Evolutionary conservation across 2,329 filamentous ascomycete species (phyloP).

Genomic region (Pseudocercospora cruenta): DNA sequence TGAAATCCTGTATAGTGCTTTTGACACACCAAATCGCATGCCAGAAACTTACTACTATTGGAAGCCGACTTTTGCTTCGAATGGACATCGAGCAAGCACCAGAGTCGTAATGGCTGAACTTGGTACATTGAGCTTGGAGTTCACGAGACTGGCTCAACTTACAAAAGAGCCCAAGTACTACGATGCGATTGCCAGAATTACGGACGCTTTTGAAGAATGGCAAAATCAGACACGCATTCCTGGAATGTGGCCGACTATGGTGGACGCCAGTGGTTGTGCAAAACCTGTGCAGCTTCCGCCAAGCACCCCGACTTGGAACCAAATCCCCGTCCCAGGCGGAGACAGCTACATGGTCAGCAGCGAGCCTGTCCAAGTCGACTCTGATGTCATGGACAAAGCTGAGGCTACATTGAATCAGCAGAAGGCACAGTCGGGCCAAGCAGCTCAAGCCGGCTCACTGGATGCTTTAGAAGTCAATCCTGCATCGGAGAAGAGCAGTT

Average conservation of each 20-base stretch:
- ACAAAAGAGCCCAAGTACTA: conserved; percentile 83
- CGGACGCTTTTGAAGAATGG: conserved; percentile 74
- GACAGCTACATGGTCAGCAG: conserved; percentile 29
- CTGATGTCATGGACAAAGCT: conserved; percentile 16
- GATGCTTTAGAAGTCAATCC: neutral
- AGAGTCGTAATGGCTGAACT: conserved; percentile 68
- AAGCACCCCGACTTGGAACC: conserved; percentile 12
- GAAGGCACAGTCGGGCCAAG: conserved; percentile 9
- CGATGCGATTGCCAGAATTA: conserved; percentile 85
- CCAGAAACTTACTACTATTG: conserved; percentile 80
- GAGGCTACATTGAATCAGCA: conserved; percentile 14
- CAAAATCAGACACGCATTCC: conserved; percentile 72
- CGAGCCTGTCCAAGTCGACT: conserved; percentile 21
- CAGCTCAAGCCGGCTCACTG: conserved; percentile 5
- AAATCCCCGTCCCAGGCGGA: conserved; percentile 29
- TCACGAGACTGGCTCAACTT: conserved; percentile 84
- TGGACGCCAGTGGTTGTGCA: conserved; percentile 82
- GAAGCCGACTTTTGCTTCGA: conserved; percentile 66
- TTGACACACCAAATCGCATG: conserved; percentile 94
- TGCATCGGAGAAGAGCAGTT: neutral
- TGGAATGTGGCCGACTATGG: conserved; percentile 76
- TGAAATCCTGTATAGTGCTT: conserved; percentile 78
- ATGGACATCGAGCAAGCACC: conserved; percentile 64
- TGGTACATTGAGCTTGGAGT: conserved; percentile 82
- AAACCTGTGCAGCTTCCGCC: conserved; percentile 37